phyloP scores from a whole-genome alignment of 192 early-diverging fungal genomes.

The Endogone sp. region DNA sequence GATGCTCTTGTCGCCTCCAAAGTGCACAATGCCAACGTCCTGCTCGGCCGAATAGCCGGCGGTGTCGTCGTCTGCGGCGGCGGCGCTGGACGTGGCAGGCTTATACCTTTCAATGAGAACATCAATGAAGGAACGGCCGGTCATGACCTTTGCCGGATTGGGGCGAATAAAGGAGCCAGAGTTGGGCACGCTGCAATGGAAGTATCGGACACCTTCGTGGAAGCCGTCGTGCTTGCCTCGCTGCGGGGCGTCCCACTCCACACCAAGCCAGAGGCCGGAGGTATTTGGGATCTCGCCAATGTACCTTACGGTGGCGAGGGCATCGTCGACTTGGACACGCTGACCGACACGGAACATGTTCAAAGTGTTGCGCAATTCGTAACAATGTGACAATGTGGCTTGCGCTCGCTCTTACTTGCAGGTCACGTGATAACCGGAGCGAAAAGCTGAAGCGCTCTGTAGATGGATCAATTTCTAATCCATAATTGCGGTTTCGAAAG shows the following conservation, averaged over 20 bases:
- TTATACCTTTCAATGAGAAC: slow-evolving; percentile 44
- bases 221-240: slow-evolving; percentile 60
- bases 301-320: background rate
- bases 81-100: background rate
- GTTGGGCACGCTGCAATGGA: slow-evolving; percentile 41
- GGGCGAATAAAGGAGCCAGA: slow-evolving; percentile 53
- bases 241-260: slow-evolving; percentile 57
- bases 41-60: slow-evolving; percentile 18
- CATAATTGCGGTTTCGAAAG: too few species aligned
- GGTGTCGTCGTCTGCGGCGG: background rate
- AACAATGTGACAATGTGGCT: too few species aligned
- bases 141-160: slow-evolving; percentile 33
- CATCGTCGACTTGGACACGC: background rate
- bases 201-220: slow-evolving; percentile 47
- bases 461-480: too few species aligned
- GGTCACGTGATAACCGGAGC: too few species aligned
- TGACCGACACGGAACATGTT: background rate
- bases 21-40: slow-evolving; percentile 23
- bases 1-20: slow-evolving; percentile 41
- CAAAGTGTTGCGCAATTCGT: too few species aligned
- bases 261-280: slow-evolving; percentile 53
- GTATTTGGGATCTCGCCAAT: slow-evolving; percentile 36
- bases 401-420: too few species aligned
- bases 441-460: too few species aligned
- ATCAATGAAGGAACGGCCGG: slow-evolving; percentile 35